A percentile compares a stretch with the other conserved stretches of the same genome.
phyloP scores from a whole-genome alignment of 345 rosid species.

The Pseudoturritis turrita region DNA sequence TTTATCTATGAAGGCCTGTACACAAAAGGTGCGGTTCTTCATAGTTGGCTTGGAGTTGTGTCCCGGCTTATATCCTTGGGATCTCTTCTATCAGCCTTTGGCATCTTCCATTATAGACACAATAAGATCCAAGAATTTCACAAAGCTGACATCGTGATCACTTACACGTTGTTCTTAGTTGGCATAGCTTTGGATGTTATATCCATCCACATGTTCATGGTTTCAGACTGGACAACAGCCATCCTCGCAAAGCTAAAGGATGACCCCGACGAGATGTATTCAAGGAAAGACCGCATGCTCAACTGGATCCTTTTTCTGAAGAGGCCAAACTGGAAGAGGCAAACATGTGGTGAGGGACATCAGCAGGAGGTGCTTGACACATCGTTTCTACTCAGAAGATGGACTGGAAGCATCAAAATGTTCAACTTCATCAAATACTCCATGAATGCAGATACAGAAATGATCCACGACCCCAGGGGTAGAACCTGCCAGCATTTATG shows the following conservation, averaged over 20 bases:
- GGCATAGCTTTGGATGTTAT: conserved; percentile 7
- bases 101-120: not conserved
- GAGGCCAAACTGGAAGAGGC: not conserved
- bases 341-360: not conserved
- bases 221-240: conserved; percentile 15
- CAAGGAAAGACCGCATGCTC: not conserved
- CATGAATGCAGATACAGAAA: not conserved
- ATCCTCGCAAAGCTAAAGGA: not conserved
- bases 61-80: not conserved
- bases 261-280: not conserved
- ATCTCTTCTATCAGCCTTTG: conserved; percentile 8
- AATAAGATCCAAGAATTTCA: conserved; percentile 7
- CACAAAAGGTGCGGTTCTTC: conserved; percentile 23
- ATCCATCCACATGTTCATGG: not conserved
- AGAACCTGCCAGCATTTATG: not conserved
- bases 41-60: conserved; percentile 10
- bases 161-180: conserved; percentile 3
- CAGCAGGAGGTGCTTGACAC: not conserved
- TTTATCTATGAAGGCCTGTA: conserved; percentile 37
- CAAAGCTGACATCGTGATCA: conserved; percentile 1
- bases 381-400: not conserved
- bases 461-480: not conserved
- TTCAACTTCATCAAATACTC: conserved; percentile 17
- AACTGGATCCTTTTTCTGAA: not conserved
- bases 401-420: not conserved